A percentile compares a stretch with the other conserved stretches of the same genome.
Conservation (phyloP, 192 early-diverging fungal species). For the Podila minutissima region DNA sequence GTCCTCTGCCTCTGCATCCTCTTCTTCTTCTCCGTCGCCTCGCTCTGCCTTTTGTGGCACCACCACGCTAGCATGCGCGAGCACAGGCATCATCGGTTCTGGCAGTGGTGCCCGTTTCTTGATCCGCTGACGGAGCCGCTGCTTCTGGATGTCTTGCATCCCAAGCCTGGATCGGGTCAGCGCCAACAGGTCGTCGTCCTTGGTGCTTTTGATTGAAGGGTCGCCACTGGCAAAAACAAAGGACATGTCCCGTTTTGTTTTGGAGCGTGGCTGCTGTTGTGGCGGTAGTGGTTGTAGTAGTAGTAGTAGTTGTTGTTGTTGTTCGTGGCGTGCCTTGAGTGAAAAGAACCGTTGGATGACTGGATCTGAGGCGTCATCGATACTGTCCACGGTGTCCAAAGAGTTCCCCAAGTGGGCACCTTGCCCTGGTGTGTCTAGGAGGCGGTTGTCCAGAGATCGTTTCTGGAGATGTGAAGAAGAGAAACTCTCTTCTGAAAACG, state of each 20-base stretch:
- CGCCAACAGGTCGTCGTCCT: background rate
- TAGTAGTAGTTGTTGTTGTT: too few relatives aligned
- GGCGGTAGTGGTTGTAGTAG: background rate
- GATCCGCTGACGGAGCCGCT: constrained; percentile 25
- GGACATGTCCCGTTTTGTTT: constrained; percentile 9
- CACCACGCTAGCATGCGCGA: background rate
- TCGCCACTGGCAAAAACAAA: background rate
- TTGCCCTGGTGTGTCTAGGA: background rate
- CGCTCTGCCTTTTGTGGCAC: background rate
- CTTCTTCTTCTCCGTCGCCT: background rate
- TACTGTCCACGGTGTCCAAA: background rate
- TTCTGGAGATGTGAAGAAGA: background rate
- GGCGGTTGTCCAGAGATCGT: background rate
- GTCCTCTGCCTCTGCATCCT: background rate
- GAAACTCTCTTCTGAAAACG: too few relatives aligned
- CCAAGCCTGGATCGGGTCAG: background rate
- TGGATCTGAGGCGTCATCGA: constrained; percentile 4
- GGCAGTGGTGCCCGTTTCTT: constrained; percentile 36
- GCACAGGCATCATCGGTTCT: background rate
- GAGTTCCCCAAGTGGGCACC: background rate
- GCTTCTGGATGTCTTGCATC: constrained; percentile 26
- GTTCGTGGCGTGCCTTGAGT: constrained; percentile 2
- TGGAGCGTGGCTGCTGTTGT: background rate
- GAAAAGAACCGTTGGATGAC: constrained; percentile 23
- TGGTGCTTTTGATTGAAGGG: background rate